phyloP scores from a whole-genome alignment of 1,284 basidiomycete genomes.

The Ganoderma leucocontextum region DNA sequence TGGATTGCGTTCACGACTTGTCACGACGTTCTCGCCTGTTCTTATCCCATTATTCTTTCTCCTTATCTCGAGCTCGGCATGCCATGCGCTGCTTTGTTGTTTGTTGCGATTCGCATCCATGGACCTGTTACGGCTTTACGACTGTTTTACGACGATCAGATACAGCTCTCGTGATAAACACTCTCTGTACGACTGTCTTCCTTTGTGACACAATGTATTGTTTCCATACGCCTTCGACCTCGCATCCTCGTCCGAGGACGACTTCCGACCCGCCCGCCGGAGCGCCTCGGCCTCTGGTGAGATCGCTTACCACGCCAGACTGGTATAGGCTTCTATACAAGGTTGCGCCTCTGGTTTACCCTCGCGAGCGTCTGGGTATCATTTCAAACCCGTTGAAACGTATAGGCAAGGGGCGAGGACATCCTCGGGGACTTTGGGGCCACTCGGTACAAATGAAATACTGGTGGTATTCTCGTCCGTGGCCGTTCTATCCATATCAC shows the following conservation, averaged over 20 bases:
- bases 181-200: constrained; percentile 13
- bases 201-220: constrained; percentile 16
- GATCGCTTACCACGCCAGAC: not conserved
- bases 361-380: not conserved
- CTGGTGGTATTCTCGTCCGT: not conserved
- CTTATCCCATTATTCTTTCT: not conserved
- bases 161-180: constrained; percentile 6
- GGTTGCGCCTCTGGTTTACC: not conserved
- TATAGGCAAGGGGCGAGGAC: constrained; percentile 13
- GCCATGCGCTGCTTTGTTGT: constrained; percentile 17
- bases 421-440: constrained; percentile 3
- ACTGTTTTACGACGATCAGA: constrained; percentile 16
- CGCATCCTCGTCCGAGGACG: not conserved
- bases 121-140: constrained; percentile 18
- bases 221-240: constrained; percentile 10
- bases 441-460: not conserved
- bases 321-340: not conserved
- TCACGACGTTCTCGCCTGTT: constrained; percentile 13
- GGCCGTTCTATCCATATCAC: not conserved
- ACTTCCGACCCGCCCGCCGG: not conserved
- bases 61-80: not conserved
- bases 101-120: constrained; percentile 11
- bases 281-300: not conserved
- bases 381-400: not conserved
- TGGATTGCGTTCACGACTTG: constrained; percentile 21